A percentile compares a stretch with the other conserved stretches of the same genome.
phyloP scores from a whole-genome alignment of 208 protist species.

The Wallacemonas collosoma region DNA sequence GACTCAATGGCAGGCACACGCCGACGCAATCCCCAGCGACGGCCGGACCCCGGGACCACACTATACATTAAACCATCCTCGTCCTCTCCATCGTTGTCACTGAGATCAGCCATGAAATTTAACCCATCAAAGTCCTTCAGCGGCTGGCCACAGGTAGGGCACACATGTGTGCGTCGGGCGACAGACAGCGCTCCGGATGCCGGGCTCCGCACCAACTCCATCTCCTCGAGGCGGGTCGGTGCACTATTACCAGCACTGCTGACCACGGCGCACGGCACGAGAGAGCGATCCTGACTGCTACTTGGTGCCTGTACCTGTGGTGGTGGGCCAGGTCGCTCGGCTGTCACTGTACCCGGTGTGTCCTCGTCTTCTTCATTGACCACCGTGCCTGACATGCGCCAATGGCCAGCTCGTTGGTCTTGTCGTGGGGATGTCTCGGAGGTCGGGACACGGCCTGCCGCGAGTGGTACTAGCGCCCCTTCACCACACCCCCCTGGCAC shows the following conservation, averaged over 20 bases:
- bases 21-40: neutral
- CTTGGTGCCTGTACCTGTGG: no score
- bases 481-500: neutral
- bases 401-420: neutral
- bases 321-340: no score
- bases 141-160: constrained; percentile 36
- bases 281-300: neutral
- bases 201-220: neutral
- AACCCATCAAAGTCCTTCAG: constrained; percentile 10
- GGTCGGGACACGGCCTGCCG: neutral
- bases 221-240: neutral
- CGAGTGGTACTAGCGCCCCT: neutral
- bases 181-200: neutral
- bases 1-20: neutral
- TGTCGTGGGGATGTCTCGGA: neutral
- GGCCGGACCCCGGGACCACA: neutral
- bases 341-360: neutral
- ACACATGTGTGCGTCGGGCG: constrained; percentile 15
- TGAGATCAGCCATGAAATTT: neutral
- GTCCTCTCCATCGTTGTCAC: neutral
- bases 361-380: neutral
- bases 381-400: neutral
- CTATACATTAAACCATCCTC: no score
- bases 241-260: neutral
- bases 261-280: neutral